Evolutionary conservation across 768 basidiomycete genomes (phyloP).

Genomic region (Ephemerocybe angulata): DNA sequence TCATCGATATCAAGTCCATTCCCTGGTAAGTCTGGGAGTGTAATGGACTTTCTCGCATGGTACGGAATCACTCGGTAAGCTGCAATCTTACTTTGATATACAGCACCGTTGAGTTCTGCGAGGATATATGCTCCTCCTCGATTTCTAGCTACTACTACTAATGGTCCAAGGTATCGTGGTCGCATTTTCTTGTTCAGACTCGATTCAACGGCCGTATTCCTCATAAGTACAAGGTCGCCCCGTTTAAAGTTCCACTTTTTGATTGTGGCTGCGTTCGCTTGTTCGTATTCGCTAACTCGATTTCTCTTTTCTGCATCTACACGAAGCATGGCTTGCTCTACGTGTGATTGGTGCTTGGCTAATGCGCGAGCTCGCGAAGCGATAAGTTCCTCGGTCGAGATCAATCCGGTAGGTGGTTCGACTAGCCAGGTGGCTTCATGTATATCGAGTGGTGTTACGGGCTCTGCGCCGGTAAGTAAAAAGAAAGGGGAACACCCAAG

Average conservation of each 20-base stretch:
- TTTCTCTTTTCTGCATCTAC: neutral
- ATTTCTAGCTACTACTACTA: conserved; percentile 18
- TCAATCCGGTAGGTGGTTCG: neutral
- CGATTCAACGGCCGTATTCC: conserved; percentile 22
- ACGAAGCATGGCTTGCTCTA: neutral
- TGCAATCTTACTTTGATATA: conserved; percentile 13
- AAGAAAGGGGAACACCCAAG: neutral
- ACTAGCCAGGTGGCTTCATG: neutral
- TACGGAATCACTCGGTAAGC: conserved; percentile 21
- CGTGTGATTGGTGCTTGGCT: neutral
- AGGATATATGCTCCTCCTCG: conserved; percentile 17
- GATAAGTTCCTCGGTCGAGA: neutral
- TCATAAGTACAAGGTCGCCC: neutral
- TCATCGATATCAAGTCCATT: neutral
- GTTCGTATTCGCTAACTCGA: neutral
- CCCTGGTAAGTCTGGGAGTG: neutral
- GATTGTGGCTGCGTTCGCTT: neutral
- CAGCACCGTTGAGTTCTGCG: conserved; percentile 21
- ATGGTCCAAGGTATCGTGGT: conserved; percentile 24
- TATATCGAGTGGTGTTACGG: neutral
- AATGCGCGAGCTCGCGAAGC: neutral
- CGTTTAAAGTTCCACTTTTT: neutral
- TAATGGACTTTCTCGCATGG: conserved; percentile 7
- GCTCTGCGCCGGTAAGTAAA: neutral
- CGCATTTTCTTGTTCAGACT: conserved; percentile 14